Base-by-base conservation (phyloP, 441 rosid genomes). In the Arabidopsis hybrid region DNA sequence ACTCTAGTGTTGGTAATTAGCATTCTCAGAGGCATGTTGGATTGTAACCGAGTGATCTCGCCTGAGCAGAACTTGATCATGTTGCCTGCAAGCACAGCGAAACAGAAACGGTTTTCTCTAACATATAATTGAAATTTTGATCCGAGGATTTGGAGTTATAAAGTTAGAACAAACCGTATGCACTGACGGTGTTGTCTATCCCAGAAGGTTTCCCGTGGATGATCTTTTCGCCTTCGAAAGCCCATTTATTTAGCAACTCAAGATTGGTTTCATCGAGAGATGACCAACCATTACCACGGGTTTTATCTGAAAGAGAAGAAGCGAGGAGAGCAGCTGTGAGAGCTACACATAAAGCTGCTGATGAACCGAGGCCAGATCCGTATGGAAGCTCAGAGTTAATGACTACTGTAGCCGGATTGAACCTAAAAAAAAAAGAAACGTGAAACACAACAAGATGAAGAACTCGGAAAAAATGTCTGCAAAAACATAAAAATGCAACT, bases 191-290 rank as follows among this genome's bases (percentile, higher is more conserved):
- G 79, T 92, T 95, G 88, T 95, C 99, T 11, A 95, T 87, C 69
- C 97, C 99, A 11, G 97, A 95, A 46, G 97, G 99, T 79, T 74
- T 91, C 80, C 99, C 99, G 74, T 95, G 99, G 73, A 92, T 83
- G 77, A 95, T 85, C 81, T 88, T 95, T 83, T 95, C 99, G 4
- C 99, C 98, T 87, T 87, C 96, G 46, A 87, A 88, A 74, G 98
- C 99, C 99, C 99, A 95, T 79, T 80, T 86, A 74, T 92, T 92
- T 70, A 95, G 66, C 80, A 91, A 81, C 9, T 89, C 94, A 3
- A 89, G 88, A 10, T 87, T 88, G 18, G 78, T 62, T 35, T 87
- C 97, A 57, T 74, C 80, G 18, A 84, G 89, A 0, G 35, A 57
- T 0, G 78, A 73, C 99, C 97, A 92, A 13, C 85, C 85, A 31